Percentiles rank a stretch among this genome's conserved stretches.
phyloP scores from a whole-genome alignment of 2,329 filamentous ascomycete genomes.

The Chrysoporthe deuterocubensis region DNA sequence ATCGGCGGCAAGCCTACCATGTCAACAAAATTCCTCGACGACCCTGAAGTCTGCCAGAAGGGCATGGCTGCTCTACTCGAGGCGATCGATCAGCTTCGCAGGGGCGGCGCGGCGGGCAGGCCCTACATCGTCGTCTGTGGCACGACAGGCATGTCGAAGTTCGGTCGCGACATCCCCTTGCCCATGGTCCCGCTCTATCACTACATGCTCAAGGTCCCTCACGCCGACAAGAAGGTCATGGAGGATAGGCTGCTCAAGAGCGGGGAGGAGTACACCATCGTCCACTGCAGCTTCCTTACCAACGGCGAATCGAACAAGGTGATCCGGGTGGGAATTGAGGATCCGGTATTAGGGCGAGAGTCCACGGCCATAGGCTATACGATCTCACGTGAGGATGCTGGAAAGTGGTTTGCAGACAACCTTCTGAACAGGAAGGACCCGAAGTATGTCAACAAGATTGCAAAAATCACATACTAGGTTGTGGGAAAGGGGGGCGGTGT shows the following conservation, averaged over 20 bases:
- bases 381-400: slow-evolving; percentile 52
- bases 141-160: slow-evolving; percentile 47
- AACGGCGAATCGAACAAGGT: slow-evolving; percentile 31
- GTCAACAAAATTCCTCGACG: slow-evolving; percentile 40
- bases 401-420: slow-evolving; percentile 48
- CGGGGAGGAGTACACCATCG: slow-evolving; percentile 38
- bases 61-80: slow-evolving; percentile 48
- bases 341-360: slow-evolving; percentile 39
- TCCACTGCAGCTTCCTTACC: slow-evolving; percentile 40
- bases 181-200: slow-evolving; percentile 47
- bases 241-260: slow-evolving; percentile 41
- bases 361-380: slow-evolving; percentile 48
- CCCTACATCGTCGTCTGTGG: slow-evolving; percentile 46
- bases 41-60: slow-evolving; percentile 54
- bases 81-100: slow-evolving; percentile 41
- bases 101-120: slow-evolving; percentile 32
- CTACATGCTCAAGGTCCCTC: slow-evolving; percentile 42
- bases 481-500: neutral
- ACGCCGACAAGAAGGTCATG: slow-evolving; percentile 51
- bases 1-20: slow-evolving; percentile 47
- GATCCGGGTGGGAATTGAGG: slow-evolving; percentile 47
- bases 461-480: slow-evolving; percentile 9
- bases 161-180: slow-evolving; percentile 46
- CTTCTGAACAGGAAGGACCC: slow-evolving; percentile 7
- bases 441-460: slow-evolving; percentile 17